Conservation (phyloP, 768 basidiomycete species). For the Serendipita sp. region DNA sequence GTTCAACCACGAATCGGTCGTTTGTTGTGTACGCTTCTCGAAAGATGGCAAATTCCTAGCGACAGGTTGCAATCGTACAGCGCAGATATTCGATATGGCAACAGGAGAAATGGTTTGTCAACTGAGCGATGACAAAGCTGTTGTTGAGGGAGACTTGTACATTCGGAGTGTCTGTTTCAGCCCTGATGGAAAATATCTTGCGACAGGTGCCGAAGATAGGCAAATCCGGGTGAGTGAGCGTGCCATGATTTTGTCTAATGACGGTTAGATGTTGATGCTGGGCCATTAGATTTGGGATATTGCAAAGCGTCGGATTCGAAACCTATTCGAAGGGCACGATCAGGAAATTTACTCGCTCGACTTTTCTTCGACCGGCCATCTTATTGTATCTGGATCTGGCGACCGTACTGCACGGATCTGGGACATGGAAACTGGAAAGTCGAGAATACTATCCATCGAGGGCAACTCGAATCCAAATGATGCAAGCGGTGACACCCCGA, state of each 20-base stretch:
- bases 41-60: conserved; percentile 86
- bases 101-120: conserved; percentile 71
- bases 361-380: conserved; percentile 71
- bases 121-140: conserved; percentile 49
- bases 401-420: conserved; percentile 49
- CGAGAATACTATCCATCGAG: conserved; percentile 33
- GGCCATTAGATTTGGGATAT: conserved; percentile 80
- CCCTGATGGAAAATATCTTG: conserved; percentile 53
- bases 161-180: conserved; percentile 74
- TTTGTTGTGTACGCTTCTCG: conserved; percentile 87
- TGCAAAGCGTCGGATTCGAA: conserved; percentile 56
- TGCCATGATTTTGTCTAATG: not conserved
- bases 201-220: conserved; percentile 80
- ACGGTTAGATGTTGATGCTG: not conserved
- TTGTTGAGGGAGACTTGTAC: conserved; percentile 69
- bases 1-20: conserved; percentile 65
- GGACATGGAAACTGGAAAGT: conserved; percentile 35
- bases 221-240: conserved; percentile 57
- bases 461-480: conserved; percentile 26
- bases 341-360: conserved; percentile 92
- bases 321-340: conserved; percentile 73
- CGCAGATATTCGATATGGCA: conserved; percentile 88
- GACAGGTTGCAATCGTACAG: conserved; percentile 90
- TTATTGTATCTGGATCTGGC: conserved; percentile 81
- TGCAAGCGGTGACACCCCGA: conserved; percentile 10